Conservation (phyloP, 805 yeast species). For the Suhomyces sp. region DNA sequence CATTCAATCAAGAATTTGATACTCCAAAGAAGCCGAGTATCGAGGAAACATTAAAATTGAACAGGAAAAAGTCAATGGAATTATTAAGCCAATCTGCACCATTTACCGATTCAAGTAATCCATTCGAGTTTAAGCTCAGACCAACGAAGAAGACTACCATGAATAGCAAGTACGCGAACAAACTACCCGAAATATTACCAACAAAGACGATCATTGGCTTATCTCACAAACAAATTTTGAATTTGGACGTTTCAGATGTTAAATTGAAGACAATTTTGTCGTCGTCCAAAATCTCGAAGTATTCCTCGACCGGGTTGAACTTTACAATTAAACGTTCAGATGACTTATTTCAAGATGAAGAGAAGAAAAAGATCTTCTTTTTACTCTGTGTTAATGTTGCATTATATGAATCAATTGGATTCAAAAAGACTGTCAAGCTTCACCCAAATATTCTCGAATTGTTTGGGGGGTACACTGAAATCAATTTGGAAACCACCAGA, state of each 20-base stretch:
- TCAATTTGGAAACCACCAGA: conserved; percentile 32
- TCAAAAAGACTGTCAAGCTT: conserved; percentile 23
- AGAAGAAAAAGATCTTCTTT: conserved; percentile 23
- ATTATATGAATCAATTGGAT: conserved; percentile 35
- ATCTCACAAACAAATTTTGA: conserved; percentile 33
- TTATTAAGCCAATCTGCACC: conserved; percentile 5
- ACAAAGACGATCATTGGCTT: conserved; percentile 39
- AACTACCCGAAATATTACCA: conserved; percentile 32
- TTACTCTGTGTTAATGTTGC: conserved; percentile 35
- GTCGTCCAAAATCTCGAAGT: conserved; percentile 31
- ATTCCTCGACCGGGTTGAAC: conserved; percentile 26
- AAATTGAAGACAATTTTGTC: conserved; percentile 35
- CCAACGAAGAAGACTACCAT: conserved; percentile 20
- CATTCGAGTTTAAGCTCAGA: conserved; percentile 27
- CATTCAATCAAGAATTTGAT: conserved; percentile 3
- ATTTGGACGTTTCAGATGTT: conserved; percentile 33
- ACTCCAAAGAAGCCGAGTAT: conserved; percentile 8
- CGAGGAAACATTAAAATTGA: conserved; percentile 14
- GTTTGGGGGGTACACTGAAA: conserved; percentile 30
- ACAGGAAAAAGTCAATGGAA: conserved; percentile 14
- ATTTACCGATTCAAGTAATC: conserved; percentile 9
- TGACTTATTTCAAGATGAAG: conserved; percentile 23
- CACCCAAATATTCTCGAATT: conserved; percentile 28
- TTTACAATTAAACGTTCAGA: conserved; percentile 25
- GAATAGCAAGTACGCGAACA: conserved; percentile 24